Base-by-base conservation (phyloP, 2,329 filamentous ascomycete genomes). In the Fusarium neocosmosporiellum region DNA sequence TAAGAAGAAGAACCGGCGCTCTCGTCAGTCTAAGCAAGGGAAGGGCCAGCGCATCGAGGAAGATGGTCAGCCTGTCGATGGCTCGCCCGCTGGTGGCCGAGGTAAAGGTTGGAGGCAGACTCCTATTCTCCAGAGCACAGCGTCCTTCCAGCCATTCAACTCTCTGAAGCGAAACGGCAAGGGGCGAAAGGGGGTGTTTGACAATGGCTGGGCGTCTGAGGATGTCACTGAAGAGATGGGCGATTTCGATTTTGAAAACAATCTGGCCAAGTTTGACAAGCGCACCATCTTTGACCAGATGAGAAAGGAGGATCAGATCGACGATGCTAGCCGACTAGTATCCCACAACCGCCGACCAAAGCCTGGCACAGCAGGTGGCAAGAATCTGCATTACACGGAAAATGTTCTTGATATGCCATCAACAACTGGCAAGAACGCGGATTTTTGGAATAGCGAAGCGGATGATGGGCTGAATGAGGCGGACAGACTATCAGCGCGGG, bases 191-290 rank as follows among this genome's bases (percentile, higher is more conserved):
- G 81, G 80, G 53, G 80, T 80, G 33, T 82, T 82, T 10, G 89
- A 94, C 48, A 97, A 94, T 80, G 96, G 94, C 5, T 98, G 96
- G 95, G 95, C 94, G 5, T 98, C 96, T 0, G 96, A 98, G 79
- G 96, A 98, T 78, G 95, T 96, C 24, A 98, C 94, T 0, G 96
- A 98, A 82, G 96, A 97, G 79, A 89, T 96, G 86, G 94, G 93
- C 13, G 96, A 98, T 69, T 98, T 98, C 77, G 96, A 98, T 81
- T 98, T 98, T 78, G 92, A 94, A 76, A 91, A 91, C 63, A 95
- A 95, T 73, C 87, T 98, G 34, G 95, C 94, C 54, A 97, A 98
- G 79, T 98, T 98, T 77, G 95, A 98, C 85, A 98, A 98, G 84
- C 90, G 92, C 64, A 92, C 91, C 2, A 90, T 98, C 10, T 99